Evolutionary conservation across 2,329 filamentous ascomycete genomes (phyloP), one percentile per base, ranked within the genome.

Genomic region (Penicillium griseofulvum): DNA sequence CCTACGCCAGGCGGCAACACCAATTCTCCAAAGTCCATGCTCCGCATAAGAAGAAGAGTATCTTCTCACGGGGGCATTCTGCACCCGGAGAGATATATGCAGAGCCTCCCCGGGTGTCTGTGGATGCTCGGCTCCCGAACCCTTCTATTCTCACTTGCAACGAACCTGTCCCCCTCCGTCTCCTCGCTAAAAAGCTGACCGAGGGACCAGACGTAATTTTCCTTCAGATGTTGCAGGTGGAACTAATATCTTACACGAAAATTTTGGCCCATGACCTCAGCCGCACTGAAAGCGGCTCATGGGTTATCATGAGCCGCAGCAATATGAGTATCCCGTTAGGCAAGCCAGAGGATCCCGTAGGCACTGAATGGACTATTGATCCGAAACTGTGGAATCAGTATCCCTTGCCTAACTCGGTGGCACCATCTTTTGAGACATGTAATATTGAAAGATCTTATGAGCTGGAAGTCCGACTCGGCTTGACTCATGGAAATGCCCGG

Each of bases 131-230:
- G 33, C 77, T 99, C 31, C 94, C 94, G 0, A 89, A 91, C 67
- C 94, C 94, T 4, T 82, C 90, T 4, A 89, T 97, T 42, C 77
- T 97, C 47, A 97, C 92, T 0, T 96, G 92, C 76, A 95, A 96
- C 70, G 83, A 92, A 62, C 86, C 91, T 5, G 66, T 97, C 8
- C 93, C 93, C 0, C 78, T 97, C 3, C 84, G 91, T 1, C 76
- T 99, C 9, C 78, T 97, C 14, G 81, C 91, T 37, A 91, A 87
- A 66, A 96, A 91, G 70, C 76, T 91, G 22, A 87, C 83, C 52
- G 80, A 87, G 17, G 85, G 84, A 46, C 78, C 80, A 0, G 90
- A 91, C 53, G 82, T 84, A 26, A 80, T 96, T 1, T 90, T 87
- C 64, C 76, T 99, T 12, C 85, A 88, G 34, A 88, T 87, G 33